Percentiles rank a stretch among this genome's conserved stretches.
Evolutionary conservation across 495 filamentous ascomycete genomes (phyloP).

Genomic region (Pseudoneurospora amorphoporcata): DNA sequence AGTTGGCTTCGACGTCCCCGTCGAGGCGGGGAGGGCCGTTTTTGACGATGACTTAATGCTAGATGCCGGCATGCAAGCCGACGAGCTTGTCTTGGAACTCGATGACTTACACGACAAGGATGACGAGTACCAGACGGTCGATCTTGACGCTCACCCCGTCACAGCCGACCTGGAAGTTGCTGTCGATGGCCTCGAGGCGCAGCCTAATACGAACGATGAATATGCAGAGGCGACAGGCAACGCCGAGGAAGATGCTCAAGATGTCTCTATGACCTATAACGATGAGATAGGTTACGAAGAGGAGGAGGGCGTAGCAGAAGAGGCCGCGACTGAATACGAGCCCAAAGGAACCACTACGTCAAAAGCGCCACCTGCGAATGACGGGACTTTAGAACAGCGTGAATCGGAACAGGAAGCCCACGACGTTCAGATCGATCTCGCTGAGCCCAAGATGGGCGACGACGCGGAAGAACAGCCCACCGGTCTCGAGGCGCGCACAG

Average conservation of each 20-base stretch:
- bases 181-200: conserved; percentile 8
- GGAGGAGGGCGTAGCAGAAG: background rate
- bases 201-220: background rate
- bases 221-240: conserved; percentile 16
- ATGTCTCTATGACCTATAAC: conserved; percentile 10
- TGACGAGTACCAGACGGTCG: background rate
- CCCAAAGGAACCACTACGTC: background rate
- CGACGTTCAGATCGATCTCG: background rate
- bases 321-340: background rate
- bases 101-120: conserved; percentile 11
- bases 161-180: conserved; percentile 13
- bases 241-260: conserved; percentile 6
- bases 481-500: background rate
- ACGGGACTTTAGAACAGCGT: background rate
- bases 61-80: conserved; percentile 11
- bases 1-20: conserved; percentile 5
- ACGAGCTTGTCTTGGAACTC: conserved; percentile 23
- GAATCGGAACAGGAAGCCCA: background rate
- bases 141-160: background rate
- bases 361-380: background rate
- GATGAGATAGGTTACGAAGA: conserved; percentile 27
- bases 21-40: conserved; percentile 15
- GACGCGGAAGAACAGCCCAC: background rate
- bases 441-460: conserved; percentile 1
- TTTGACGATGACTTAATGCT: conserved; percentile 18